Evolutionary conservation across 352 stramenopile genomes (phyloP).

Genomic region (Elongisporangium senticosum): DNA sequence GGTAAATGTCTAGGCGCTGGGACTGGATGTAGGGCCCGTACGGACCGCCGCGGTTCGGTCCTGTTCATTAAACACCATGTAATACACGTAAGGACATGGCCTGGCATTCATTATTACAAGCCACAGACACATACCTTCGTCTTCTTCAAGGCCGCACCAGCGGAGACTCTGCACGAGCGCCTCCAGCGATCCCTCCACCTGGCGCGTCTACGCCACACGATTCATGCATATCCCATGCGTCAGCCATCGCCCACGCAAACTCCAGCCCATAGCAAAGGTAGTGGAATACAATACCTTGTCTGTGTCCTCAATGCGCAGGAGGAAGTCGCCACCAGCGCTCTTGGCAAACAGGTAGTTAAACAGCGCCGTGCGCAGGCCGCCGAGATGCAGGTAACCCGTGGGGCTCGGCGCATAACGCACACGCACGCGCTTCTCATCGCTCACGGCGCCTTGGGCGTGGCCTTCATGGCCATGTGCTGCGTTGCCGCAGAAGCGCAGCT

Average conservation of each 20-base stretch:
- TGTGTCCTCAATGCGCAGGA: constrained; percentile 91
- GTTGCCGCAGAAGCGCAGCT: constrained; percentile 10
- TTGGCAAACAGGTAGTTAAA: constrained; percentile 93
- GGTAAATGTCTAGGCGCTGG: constrained; percentile 93
- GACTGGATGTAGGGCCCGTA: constrained; percentile 97
- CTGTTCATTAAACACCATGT: constrained; percentile 15
- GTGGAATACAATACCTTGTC: constrained; percentile 53
- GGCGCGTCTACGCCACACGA: constrained; percentile 42
- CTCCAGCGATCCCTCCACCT: constrained; percentile 82
- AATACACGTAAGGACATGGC: not conserved
- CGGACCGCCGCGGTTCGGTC: constrained; percentile 84
- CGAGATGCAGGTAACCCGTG: constrained; percentile 88
- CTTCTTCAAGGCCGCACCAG: constrained; percentile 96
- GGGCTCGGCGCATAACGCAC: constrained; percentile 88
- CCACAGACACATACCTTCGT: constrained; percentile 78
- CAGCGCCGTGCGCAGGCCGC: constrained; percentile 86
- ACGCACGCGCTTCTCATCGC: constrained; percentile 27
- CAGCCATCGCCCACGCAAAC: not conserved
- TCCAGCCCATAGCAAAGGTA: not conserved
- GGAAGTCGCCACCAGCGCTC: constrained; percentile 74
- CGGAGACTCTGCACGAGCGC: constrained; percentile 83
- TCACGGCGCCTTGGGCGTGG: constrained; percentile 2
- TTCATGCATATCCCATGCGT: constrained; percentile 3
- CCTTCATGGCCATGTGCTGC: not conserved
- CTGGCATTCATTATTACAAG: not conserved